Conservation (phyloP, 2,329 filamentous ascomycete species). For the Chaetomium sp. region DNA sequence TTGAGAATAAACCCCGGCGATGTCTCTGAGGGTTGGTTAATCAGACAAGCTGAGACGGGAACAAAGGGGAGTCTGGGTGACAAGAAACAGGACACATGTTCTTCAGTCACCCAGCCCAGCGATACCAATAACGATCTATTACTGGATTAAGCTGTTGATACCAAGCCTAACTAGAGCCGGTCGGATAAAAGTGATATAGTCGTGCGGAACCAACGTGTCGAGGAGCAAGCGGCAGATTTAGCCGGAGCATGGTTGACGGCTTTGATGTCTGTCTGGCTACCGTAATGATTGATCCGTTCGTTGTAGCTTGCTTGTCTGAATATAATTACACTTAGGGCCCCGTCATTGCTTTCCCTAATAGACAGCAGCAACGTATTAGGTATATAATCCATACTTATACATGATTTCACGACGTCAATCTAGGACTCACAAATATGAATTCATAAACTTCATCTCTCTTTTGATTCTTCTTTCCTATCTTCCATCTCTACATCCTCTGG, state of each 20-base stretch:
- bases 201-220: background rate
- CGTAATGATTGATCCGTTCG: background rate
- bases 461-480: too few species aligned
- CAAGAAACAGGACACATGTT: background rate
- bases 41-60: background rate
- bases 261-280: background rate
- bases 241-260: background rate
- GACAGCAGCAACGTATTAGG: too few species aligned
- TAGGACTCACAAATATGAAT: too few species aligned
- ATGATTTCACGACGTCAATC: too few species aligned
- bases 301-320: background rate
- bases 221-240: background rate
- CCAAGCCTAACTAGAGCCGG: background rate
- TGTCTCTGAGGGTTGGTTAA: background rate
- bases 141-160: background rate
- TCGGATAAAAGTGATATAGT: background rate
- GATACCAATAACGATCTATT: background rate
- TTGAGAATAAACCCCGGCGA: background rate
- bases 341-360: too few species aligned
- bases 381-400: too few species aligned
- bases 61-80: background rate
- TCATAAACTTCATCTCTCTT: too few species aligned
- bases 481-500: too few species aligned
- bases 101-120: background rate
- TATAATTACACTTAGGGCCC: too few species aligned